These are phyloP conservation scores for Euclidium syriacum DNA, from an alignment of 345 rosid species.

Conservation along the genomic window DNA sequence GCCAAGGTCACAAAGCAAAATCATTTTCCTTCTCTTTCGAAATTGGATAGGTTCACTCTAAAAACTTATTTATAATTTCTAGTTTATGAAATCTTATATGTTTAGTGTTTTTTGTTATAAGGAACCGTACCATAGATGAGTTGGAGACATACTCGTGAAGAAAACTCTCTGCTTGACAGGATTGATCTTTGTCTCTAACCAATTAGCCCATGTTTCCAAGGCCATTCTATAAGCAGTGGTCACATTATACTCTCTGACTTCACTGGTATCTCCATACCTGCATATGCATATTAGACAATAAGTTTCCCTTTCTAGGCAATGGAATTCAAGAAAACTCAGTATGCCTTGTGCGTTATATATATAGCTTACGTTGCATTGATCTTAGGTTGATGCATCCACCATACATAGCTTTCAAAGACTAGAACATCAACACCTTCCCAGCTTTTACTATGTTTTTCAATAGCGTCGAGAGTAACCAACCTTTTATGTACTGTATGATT, in stretches of 20 bases:
- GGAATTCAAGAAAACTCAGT: neutral
- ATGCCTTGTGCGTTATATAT: neutral
- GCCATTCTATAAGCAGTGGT: slow-evolving; percentile 70
- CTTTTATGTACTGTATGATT: slow-evolving; percentile 75
- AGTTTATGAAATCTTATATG: neutral
- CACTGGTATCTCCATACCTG: slow-evolving; percentile 51
- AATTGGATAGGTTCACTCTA: neutral
- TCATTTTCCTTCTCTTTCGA: neutral
- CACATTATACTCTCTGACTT: slow-evolving; percentile 57
- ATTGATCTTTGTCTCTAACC: slow-evolving; percentile 64
- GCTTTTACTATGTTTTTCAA: slow-evolving; percentile 69
- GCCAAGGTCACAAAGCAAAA: slow-evolving; percentile 4
- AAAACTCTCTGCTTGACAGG: slow-evolving; percentile 66
- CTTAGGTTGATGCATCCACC: slow-evolving; percentile 93
- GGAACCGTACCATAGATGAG: slow-evolving; percentile 76
- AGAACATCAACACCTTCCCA: slow-evolving; percentile 73
- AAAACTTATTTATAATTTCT: neutral
- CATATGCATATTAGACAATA: neutral
- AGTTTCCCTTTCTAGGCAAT: neutral
- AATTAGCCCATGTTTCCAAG: slow-evolving; percentile 77
- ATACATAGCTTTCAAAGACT: slow-evolving; percentile 82
- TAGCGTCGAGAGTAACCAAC: slow-evolving; percentile 74
- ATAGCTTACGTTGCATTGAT: slow-evolving; percentile 81
- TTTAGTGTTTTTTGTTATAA: neutral
- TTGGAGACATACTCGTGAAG: slow-evolving; percentile 92